These are phyloP conservation scores for Nyctanthes arbortristis DNA, from an alignment of 257 asterid genomes.

Conservation along the genomic window DNA sequence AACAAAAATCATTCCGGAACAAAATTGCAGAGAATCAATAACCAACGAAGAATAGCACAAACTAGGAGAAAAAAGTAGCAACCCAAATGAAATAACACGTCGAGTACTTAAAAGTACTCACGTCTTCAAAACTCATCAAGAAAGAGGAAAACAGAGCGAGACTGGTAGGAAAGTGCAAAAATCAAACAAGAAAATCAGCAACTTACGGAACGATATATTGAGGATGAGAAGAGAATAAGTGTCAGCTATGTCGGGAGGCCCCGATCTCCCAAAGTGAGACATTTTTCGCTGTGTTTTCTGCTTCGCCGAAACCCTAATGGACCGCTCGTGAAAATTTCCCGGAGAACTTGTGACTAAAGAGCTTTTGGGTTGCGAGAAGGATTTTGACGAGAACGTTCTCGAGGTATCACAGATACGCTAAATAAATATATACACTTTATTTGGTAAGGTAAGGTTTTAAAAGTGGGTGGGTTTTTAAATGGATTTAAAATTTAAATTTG, in stretches of 20 bases:
- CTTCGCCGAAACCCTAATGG: background rate
- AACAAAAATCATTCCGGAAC: background rate
- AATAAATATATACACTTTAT: too few relatives aligned
- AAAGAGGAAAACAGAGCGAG: background rate
- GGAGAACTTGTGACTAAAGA: too few relatives aligned
- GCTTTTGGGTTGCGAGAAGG: too few relatives aligned
- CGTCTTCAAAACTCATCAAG: background rate
- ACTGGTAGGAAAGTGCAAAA: background rate
- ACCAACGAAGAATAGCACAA: background rate
- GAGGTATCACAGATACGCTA: too few relatives aligned
- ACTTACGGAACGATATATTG: constrained; percentile 62
- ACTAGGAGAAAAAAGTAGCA: background rate
- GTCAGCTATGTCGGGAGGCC: constrained; percentile 59
- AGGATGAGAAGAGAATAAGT: constrained; percentile 64
- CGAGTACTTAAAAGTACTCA: too few relatives aligned
- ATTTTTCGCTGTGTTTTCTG: constrained; percentile 19
- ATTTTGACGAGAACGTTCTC: too few relatives aligned
- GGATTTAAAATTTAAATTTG: too few relatives aligned
- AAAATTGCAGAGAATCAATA: background rate
- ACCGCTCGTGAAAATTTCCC: background rate
- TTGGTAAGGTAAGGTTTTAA: too few relatives aligned
- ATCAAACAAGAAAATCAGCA: background rate
- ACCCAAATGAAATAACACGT: background rate
- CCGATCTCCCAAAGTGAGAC: constrained; percentile 68
- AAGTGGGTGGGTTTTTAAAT: too few relatives aligned